Base-by-base conservation (phyloP, 345 rosid genomes). In the Camelina neglecta region DNA sequence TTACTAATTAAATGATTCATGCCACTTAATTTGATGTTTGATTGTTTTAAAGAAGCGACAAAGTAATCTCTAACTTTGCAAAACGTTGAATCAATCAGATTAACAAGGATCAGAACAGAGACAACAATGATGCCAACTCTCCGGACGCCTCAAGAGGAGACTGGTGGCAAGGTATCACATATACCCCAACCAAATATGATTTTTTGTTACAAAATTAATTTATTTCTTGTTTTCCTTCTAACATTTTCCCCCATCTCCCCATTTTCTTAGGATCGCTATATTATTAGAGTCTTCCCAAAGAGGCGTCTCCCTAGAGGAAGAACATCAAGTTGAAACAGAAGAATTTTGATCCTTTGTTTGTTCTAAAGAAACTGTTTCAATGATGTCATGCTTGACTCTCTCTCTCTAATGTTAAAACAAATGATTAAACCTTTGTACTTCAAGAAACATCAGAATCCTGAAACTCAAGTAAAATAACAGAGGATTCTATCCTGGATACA, bases 161-260 rank as follows among this genome's bases (percentile, higher is more conserved):
- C 69, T 91, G 97, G 97, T 93, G 98, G 98, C 86, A 88, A 89
- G 98, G 98, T 84, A 41, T 6, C 36, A 20, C 10, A 84, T 16
- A 8, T 44, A 18, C 56, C 39, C 15, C 41, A 29, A 11, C 51
- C 47, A 55, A 55, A 42, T 12, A 0, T 21, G 23, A 21, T 11
- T 61, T n/a, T 53, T 51, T 13, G 12, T 56, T 49, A 39, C 29
- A 21, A 21, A 21, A 21, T 21, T 21, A 21, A 21, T 21, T 21
- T 21, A 21, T 21, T 21, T 21, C 23, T 68, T 58, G 54, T 57
- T 47, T 66, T 29, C 55, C 16, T 50, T 55, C 24, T 60, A 69
- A 71, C 67, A 29, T 16, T 13, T 13, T 65, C 48, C 72, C 49
- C 10, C 4, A 18, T 48, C 18, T 62, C 38, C 10, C 36, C 4